Evolutionary conservation across 768 basidiomycete species (phyloP).

Genomic region (Heimioporus sp.): DNA sequence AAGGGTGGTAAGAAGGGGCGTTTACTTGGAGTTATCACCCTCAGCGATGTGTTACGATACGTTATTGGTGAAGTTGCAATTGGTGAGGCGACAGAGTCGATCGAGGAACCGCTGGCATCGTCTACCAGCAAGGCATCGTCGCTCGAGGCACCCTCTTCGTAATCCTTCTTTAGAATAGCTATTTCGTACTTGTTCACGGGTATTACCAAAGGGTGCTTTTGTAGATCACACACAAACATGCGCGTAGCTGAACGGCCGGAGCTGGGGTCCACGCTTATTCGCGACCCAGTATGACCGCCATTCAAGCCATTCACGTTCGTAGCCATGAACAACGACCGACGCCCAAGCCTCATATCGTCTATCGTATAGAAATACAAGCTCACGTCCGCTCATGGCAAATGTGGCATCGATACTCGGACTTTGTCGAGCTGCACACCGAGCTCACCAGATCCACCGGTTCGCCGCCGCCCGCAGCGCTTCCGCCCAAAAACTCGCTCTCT

Average conservation of each 20-base stretch:
- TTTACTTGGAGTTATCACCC: constrained; percentile 81
- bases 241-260: no score
- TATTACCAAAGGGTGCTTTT: constrained; percentile 2
- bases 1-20: constrained; percentile 80
- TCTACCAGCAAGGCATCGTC: constrained; percentile 12
- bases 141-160: constrained; percentile 18
- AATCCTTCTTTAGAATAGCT: background rate
- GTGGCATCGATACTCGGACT: constrained; percentile 94
- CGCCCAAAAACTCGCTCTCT: constrained; percentile 79
- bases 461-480: constrained; percentile 77
- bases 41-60: constrained; percentile 86
- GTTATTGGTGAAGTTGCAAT: constrained; percentile 67
- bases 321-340: constrained; percentile 62
- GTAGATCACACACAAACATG: constrained; percentile 18
- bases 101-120: constrained; percentile 23
- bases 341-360: constrained; percentile 82
- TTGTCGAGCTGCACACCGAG: constrained; percentile 81
- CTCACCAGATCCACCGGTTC: constrained; percentile 76
- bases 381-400: constrained; percentile 92
- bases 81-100: constrained; percentile 41
- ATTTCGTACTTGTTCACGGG: constrained; percentile 2
- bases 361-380: constrained; percentile 80
- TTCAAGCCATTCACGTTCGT: constrained; percentile 73
- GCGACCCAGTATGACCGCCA: constrained; percentile 54
- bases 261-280: constrained; percentile 5